Evolutionary conservation across 176 grass and related monocot species (phyloP).

Genomic region (Typha latifolia): DNA sequence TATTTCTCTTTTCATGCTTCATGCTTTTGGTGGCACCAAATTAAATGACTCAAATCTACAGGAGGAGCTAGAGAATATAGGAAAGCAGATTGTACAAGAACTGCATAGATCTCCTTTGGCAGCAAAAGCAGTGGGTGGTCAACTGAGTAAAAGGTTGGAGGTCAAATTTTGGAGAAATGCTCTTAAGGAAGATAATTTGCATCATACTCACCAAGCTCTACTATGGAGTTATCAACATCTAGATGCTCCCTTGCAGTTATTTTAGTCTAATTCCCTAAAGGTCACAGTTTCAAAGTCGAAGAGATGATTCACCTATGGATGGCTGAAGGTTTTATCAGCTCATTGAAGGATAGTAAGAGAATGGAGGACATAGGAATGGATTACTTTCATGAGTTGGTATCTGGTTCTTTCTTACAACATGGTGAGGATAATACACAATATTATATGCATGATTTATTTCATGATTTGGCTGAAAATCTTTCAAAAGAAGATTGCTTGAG

Average conservation of each 20-base stretch:
- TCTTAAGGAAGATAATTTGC: too few relatives aligned
- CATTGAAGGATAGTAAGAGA: not conserved
- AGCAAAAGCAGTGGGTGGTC: too few relatives aligned
- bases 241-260: not conserved
- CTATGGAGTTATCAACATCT: slow-evolving; percentile 4
- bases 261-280: slow-evolving; percentile 12
- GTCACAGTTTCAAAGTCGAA: not conserved
- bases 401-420: not conserved
- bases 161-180: too few relatives aligned
- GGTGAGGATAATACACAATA: not conserved
- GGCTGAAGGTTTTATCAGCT: slow-evolving; percentile 20
- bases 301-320: slow-evolving; percentile 11
- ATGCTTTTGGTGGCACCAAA: not conserved
- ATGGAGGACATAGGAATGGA: slow-evolving; percentile 12
- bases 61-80: not conserved
- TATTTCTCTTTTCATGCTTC: slow-evolving; percentile 1
- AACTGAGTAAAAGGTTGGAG: too few relatives aligned
- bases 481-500: not conserved
- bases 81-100: slow-evolving; percentile 11
- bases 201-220: too few relatives aligned
- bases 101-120: not conserved
- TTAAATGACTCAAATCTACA: not conserved
- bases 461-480: slow-evolving; percentile 4
- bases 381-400: slow-evolving; percentile 21
- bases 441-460: slow-evolving; percentile 18